A percentile compares a stretch with the other conserved stretches of the same genome.
Conservation (phyloP, 768 basidiomycete genomes). For the Crepidotus variabilis region DNA sequence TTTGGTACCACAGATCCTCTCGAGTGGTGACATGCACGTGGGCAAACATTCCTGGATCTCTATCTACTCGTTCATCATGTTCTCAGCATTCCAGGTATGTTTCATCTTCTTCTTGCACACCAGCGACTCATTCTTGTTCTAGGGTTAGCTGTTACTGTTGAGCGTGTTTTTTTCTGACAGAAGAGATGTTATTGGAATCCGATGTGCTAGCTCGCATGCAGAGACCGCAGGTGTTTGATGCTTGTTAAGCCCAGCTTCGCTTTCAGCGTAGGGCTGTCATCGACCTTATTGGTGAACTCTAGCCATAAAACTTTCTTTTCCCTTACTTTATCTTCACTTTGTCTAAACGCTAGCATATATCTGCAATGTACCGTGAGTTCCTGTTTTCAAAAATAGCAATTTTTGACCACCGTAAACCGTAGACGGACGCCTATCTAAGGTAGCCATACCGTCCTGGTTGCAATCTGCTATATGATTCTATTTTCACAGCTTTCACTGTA, state of each 20-base stretch:
- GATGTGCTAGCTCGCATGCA: slow-evolving; percentile 24
- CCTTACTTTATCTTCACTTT: not conserved
- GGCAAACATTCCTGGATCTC: slow-evolving; percentile 17
- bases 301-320: not conserved
- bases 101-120: not conserved
- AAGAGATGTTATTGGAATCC: slow-evolving; percentile 25
- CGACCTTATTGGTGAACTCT: not conserved
- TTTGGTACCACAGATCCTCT: slow-evolving; percentile 21
- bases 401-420: not conserved
- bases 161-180: slow-evolving; percentile 26
- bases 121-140: not conserved
- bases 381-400: not conserved
- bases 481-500: too few relatives aligned
- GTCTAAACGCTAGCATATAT: not conserved
- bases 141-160: slow-evolving; percentile 31
- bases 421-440: not conserved
- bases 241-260: slow-evolving; percentile 16
- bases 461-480: too few relatives aligned
- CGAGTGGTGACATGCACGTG: slow-evolving; percentile 20
- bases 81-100: slow-evolving; percentile 21
- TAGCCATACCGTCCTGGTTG: not conserved
- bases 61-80: slow-evolving; percentile 22
- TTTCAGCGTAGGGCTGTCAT: slow-evolving; percentile 1
- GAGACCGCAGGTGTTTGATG: slow-evolving; percentile 24
- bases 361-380: too few relatives aligned